Evolutionary conservation across 768 basidiomycete species (phyloP), one percentile per base, ranked within the genome.

Genomic region (Panaeolus papilionaceus): DNA sequence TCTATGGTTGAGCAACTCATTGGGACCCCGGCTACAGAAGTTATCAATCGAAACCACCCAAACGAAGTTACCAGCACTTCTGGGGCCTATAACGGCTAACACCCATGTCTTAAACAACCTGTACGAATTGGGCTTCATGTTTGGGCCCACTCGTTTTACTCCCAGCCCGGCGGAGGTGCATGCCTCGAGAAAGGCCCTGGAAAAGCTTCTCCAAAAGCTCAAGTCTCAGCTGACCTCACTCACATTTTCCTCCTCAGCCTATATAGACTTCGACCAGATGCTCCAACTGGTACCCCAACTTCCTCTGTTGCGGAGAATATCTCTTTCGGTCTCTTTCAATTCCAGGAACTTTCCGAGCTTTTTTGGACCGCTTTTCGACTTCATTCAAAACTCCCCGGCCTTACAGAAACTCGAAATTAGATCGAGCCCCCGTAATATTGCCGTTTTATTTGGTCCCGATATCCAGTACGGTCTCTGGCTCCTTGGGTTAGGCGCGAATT

Each of bases 21-120:
- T 77, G 23, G 75, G 73, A 33, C 64, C 67, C 4, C 66, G 68
- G 12, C 49, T 77, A 12, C 64, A 68, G 33, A 70, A 71, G 39
- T 40, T 77, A 23, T 64, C 70, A 9, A 68, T 77, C n/a, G 72
- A 75, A 45, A 75, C 73, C 10, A 75, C 75, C 2, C 61, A 71
- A 23, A 42, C 61, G 18, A 76, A 74, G 47, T 64, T 74, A 18
- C 74, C 75, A 0, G 16, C 69, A 11, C 61, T 77, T 23, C 33
- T 72, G 62, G 66, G 49, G n/a, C 67, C 68, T 33, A 58, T 58
- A 28, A 33, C 54, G 11, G 54, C 54, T 33, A 58, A 58, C 16
- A 7, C 26, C 11, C 26, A 28, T 14, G 16, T 33, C 10, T 28
- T 58, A 2, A 37, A 1, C 26, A 33, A n/a, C 28, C 54, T 58